These are phyloP conservation scores for Capillidium heterosporum DNA, from an alignment of 371 early-diverging fungal genomes.

Conservation along the genomic window DNA sequence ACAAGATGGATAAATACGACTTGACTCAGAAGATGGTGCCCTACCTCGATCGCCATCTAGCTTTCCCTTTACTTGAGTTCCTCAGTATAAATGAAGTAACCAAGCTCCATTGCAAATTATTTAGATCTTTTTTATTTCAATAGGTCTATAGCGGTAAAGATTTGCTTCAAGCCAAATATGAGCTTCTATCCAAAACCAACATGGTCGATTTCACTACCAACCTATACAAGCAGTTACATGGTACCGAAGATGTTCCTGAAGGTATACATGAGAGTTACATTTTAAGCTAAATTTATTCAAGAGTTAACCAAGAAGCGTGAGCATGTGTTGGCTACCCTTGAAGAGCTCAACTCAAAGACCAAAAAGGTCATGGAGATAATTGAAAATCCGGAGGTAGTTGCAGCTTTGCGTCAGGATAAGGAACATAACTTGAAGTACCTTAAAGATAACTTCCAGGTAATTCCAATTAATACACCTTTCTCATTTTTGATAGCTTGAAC, in stretches of 20 bases:
- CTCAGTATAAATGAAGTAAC: constrained; percentile 46
- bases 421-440: constrained; percentile 65
- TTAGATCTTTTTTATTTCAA: not conserved
- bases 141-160: constrained; percentile 57
- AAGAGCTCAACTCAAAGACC: constrained; percentile 52
- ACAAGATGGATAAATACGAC: constrained; percentile 50
- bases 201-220: constrained; percentile 81
- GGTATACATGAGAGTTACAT: constrained; percentile 15
- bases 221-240: constrained; percentile 59
- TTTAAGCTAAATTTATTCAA: constrained; percentile 4
- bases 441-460: constrained; percentile 61
- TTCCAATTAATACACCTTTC: not conserved
- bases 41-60: constrained; percentile 82
- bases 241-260: constrained; percentile 39
- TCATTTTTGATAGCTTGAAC: constrained; percentile 36
- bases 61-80: constrained; percentile 75
- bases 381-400: constrained; percentile 76
- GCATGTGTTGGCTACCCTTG: constrained; percentile 46
- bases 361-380: constrained; percentile 71
- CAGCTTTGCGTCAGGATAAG: constrained; percentile 80
- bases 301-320: constrained; percentile 58
- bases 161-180: constrained; percentile 69
- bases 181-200: constrained; percentile 65
- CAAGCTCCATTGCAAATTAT: not conserved
- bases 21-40: constrained; percentile 67